Conservation (phyloP, 78 protist species). For the Chrysochromulina tobinii region DNA sequence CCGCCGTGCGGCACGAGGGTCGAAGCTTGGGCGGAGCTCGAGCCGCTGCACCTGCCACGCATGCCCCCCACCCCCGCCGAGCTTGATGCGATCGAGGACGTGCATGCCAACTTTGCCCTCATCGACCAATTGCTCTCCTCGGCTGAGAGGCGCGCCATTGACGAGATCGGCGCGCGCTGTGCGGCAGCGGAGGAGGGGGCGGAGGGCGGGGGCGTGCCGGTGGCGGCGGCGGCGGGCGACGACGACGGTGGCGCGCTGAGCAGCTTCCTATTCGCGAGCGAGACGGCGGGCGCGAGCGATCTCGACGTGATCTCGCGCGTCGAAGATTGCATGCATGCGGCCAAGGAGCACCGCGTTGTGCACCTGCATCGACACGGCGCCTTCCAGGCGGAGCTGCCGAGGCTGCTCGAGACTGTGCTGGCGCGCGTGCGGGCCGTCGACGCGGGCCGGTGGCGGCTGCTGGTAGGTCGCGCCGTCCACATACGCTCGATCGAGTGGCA, state of each 20-base stretch:
- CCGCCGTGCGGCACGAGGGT: background rate
- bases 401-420: background rate
- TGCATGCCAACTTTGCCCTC: background rate
- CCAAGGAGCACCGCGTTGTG: background rate
- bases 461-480: background rate
- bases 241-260: background rate
- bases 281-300: background rate
- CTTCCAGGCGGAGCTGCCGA: background rate
- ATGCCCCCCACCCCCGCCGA: background rate
- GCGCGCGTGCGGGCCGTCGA: background rate
- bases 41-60: background rate
- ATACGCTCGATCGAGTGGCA: background rate
- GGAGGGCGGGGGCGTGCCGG: background rate
- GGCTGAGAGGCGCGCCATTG: background rate
- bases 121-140: background rate
- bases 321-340: background rate
- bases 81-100: background rate
- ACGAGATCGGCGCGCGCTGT: background rate
- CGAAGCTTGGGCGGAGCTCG: background rate
- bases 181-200: background rate
- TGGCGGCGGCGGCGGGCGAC: background rate
- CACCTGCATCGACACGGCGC: background rate
- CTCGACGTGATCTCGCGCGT: background rate
- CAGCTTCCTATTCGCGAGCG: background rate
- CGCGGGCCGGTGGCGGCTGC: background rate